Evolutionary conservation across 768 basidiomycete genomes (phyloP), one percentile per base, ranked within the genome.

Genomic region (Phaeolepiota aurea): DNA sequence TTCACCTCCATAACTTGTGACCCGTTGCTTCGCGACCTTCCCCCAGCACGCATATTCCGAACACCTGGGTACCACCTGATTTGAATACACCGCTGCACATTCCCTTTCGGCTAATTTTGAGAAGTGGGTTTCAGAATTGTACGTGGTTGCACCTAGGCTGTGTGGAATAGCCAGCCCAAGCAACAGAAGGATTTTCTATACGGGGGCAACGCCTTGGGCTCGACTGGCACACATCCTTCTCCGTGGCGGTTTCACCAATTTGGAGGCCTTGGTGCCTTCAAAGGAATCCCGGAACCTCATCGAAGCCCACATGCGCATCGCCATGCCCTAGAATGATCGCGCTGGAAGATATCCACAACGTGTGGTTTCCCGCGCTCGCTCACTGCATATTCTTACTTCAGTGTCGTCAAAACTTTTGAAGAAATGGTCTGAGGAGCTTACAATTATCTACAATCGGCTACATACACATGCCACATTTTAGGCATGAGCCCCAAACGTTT

Each of bases 151-250:
- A 4, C 38, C 38, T 14, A 13, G 13, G 11, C 14, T 40, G 19
- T 14, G 20, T 12, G 14, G 23, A n/a, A 13, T 40, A 5, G 14
- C 5, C 16, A 23, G 12, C 38, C 19, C n/a, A 12, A 20, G 38
- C n/a, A 4, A 12, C 22, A 20, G n/a, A 7, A 11, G 11, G n/a
- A n/a, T 40, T 20, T 5, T 14, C 12, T 2, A 21, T 7, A 14
- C 14, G 14, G 12, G 14, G 28, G 9, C 23, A 40, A n/a, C 28
- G 14, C 38, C 38, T 3, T 40, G 38, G 38, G 12, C 16, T n/a
- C 38, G 19, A 25, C 20, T 40, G 19, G 14, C 38, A n/a, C 25
- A 40, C n/a, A 5, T 40, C 28, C 19, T 14, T 40, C 4, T 40
- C 14, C 12, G 14, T 7, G 20, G 28, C 4, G 19, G 3, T 14